phyloP scores from a whole-genome alignment of 1,284 basidiomycete genomes.

The Chalciporus sp. region DNA sequence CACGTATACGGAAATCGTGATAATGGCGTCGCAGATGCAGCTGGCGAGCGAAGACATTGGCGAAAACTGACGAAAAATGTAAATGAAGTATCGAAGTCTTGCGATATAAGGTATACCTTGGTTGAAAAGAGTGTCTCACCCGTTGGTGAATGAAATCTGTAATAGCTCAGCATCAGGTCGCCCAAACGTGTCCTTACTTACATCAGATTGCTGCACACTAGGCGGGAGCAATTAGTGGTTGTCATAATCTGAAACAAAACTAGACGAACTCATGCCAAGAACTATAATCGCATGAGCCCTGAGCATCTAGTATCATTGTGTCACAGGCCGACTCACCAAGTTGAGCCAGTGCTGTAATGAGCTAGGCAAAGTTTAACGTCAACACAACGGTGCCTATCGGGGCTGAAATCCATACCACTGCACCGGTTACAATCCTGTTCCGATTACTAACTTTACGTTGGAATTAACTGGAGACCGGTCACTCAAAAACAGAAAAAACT shows the following conservation, averaged over 20 bases:
- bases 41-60: not conserved
- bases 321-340: not conserved
- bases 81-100: not conserved
- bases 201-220: not conserved
- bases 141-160: not conserved
- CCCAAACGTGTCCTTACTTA: not conserved
- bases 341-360: not conserved
- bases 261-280: not conserved
- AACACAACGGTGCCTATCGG: not conserved
- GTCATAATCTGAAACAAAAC: not conserved
- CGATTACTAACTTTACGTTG: slow-evolving; percentile 2
- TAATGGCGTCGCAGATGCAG: slow-evolving; percentile 9
- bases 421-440: slow-evolving; percentile 3
- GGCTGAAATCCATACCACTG: slow-evolving; percentile 2
- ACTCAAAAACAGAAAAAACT: not conserved
- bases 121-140: not conserved
- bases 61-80: not conserved
- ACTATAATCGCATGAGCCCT: not conserved
- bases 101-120: not conserved
- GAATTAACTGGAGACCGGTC: not conserved
- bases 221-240: not conserved
- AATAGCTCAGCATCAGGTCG: not conserved
- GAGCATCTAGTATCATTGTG: not conserved
- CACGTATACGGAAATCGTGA: slow-evolving; percentile 7
- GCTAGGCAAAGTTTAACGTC: not conserved